A percentile compares a stretch with the other conserved stretches of the same genome.
phyloP scores from a whole-genome alignment of 306 rosid species.

The Abrus pulchellus region DNA sequence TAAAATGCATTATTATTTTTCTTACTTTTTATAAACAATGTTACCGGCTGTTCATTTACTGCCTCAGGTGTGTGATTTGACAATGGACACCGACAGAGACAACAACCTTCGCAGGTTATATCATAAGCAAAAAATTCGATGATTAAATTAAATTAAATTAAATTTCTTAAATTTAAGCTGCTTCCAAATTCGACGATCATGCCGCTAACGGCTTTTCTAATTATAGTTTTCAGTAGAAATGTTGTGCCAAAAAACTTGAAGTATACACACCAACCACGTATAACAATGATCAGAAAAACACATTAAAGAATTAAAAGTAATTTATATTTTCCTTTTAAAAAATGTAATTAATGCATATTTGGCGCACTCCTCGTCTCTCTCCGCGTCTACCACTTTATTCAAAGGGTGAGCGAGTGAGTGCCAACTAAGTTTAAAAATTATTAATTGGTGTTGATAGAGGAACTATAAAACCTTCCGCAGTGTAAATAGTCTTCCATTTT shows the following conservation, averaged over 20 bases:
- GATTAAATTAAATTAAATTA: neutral
- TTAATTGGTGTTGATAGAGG: neutral
- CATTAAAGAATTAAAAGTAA: neutral
- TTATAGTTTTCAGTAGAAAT: neutral
- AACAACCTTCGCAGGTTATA: neutral
- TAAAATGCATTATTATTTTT: neutral
- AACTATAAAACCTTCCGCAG: neutral
- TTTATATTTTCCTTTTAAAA: neutral
- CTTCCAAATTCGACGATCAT: neutral
- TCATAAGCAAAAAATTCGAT: neutral
- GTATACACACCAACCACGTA: neutral
- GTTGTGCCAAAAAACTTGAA: neutral
- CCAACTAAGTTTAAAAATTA: conserved; percentile 1
- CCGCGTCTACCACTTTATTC: conserved; percentile 48
- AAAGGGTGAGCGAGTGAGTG: conserved; percentile 34
- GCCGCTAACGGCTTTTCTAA: neutral
- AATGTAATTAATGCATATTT: neutral
- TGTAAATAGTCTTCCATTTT: neutral
- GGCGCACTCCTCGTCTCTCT: neutral
- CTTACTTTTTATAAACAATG: neutral
- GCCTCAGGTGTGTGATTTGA: neutral
- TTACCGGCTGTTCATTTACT: neutral
- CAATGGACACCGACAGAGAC: conserved; percentile 2
- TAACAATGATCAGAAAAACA: neutral
- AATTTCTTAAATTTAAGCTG: neutral